A percentile compares a stretch with the other conserved stretches of the same genome.
phyloP scores from a whole-genome alignment of 371 early-diverging fungal species.

The Mucor circinelloides region DNA sequence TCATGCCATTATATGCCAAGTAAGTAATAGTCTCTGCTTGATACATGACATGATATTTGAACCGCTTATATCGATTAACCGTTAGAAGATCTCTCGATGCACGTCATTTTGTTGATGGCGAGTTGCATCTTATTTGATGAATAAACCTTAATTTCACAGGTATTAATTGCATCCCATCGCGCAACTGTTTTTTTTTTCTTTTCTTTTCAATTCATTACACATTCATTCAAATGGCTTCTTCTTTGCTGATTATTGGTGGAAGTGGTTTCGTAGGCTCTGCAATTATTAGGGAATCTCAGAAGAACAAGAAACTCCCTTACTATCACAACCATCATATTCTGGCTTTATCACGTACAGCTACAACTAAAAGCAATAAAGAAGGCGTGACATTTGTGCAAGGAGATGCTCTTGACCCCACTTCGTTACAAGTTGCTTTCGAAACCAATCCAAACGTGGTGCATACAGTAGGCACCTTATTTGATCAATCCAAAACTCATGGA shows the following conservation, averaged over 20 bases:
- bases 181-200: not conserved
- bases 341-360: constrained; percentile 20
- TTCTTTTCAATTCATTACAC: not conserved
- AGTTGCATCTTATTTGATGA: too few relatives aligned
- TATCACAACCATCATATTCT: constrained; percentile 14
- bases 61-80: too few relatives aligned
- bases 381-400: constrained; percentile 22
- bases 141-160: too few relatives aligned
- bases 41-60: too few relatives aligned
- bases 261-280: constrained; percentile 22
- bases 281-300: constrained; percentile 19
- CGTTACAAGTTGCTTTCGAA: constrained; percentile 4
- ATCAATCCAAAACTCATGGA: constrained; percentile 22
- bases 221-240: not conserved
- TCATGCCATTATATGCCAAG: too few relatives aligned
- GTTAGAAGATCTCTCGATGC: too few relatives aligned
- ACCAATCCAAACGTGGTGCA: constrained; percentile 27
- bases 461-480: constrained; percentile 29
- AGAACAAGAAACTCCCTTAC: constrained; percentile 5
- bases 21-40: too few relatives aligned
- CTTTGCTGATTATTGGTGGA: constrained; percentile 25
- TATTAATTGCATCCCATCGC: not conserved
- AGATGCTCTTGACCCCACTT: constrained; percentile 22
- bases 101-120: too few relatives aligned
- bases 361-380: not conserved